Evolutionary conservation across 177 flowering plant species (phyloP), one percentile per base, ranked within the genome.

Genomic region (Vitis hybrid): DNA sequence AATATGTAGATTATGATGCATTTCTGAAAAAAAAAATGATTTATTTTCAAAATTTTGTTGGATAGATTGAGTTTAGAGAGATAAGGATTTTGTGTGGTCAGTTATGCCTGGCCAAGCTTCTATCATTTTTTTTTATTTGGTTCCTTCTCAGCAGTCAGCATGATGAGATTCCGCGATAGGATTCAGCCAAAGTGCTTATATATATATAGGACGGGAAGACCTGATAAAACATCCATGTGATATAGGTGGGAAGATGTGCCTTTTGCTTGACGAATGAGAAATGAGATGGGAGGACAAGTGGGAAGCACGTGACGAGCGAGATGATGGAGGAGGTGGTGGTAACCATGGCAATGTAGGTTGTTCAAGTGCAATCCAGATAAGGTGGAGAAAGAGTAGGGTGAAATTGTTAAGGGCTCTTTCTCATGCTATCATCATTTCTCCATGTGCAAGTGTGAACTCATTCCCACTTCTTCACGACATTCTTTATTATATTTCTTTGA

Each of bases 231-330:
- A 19, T n/a, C 10, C 18, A 16, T 56, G 24, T n/a, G n/a, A 15
- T 8, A n/a, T 15, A 8, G 19, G 59, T 16, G 18, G n/a, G 18
- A 8, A 8, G 62, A 6, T 4, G 30, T 60, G 63, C 6, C 63
- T 60, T 60, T 60, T 60, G 63, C 63, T 60, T 60, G 46, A 60
- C 63, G 63, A 60, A 60, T 60, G 63, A 60, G 63, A 13, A 60
- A 18, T 11, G 16, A 30, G 63, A 6, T 11, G 14, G 14, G 63
- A 60, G 63, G 15, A 40, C 6, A 30, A 30, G 46, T 60, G 63
- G 12, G 4, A 18, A n/a, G n/a, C 63, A 60, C 46, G 63, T 60
- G 62, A 60, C 11, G 24, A 60, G 40, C 21, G 62, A 60, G 14
- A 15, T 60, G n/a, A 30, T 60, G 46, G 11, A 18, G 60, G 7